Base-by-base conservation (phyloP, 495 filamentous ascomycete genomes). In the Aeminium ludgeri region DNA sequence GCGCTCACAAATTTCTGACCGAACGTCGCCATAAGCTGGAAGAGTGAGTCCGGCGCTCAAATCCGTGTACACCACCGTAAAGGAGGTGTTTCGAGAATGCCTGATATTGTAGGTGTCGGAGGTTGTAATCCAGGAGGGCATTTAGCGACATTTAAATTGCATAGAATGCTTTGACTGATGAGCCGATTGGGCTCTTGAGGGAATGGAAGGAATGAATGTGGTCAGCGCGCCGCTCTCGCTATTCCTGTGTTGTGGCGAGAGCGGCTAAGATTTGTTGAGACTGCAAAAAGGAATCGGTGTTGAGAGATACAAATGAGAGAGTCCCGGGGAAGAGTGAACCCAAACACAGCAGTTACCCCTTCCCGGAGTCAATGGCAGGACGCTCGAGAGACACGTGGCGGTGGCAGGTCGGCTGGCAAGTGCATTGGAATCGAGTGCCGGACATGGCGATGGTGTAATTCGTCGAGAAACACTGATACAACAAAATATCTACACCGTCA, bases 1-100 rank as follows among this genome's bases (percentile, higher is more conserved):
- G 17, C 7, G 33, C 41, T 35, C 30, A 43, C 41, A 19, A 43
- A 18, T n/a, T 20, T 43, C 41, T 43, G 19, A 10, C 39, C 39
- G 3, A 41, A 32, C 16, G 18, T 3, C 27, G 41, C 41, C 41
- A 36, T 43, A 10, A 25, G 23, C 23, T 25, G 23, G 23, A 25
- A 25, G 23, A 25, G 23, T 25, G 23, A 8, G 23, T 25, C 23
- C 23, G 23, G 23, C 23, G 23, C 23, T 25, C 23, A 25, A 25
- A 8, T 25, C 23, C 8, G 23, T 25, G 23, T 25, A 8, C 8
- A 25, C 23, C 3, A 25, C 8, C 23, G 23, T 8, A 25, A 8
- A 25, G 23, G 23, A 25, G 4, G 23, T 4, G 23, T 8, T 25
- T 25, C 23, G 23, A 25, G 4, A 25, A 25, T 4, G 23, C 8